phyloP scores from a whole-genome alignment of 352 stramenopile genomes.

The Plasmopara viticola region DNA sequence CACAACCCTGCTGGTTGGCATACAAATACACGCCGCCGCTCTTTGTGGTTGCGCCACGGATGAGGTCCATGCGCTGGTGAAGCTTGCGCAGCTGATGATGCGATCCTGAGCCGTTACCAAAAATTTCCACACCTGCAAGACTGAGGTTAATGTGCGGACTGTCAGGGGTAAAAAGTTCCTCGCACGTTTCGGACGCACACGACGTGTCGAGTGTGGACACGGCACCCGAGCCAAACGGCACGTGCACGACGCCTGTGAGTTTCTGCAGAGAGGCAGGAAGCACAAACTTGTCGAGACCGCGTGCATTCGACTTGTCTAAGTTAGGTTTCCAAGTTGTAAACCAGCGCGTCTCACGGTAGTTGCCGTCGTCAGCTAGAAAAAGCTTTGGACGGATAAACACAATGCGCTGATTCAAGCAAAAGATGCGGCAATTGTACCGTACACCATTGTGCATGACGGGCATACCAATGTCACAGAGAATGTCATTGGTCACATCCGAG shows the following conservation, averaged over 20 bases:
- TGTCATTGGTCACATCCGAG: slow-evolving; percentile 86
- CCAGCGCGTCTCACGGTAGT: slow-evolving; percentile 96
- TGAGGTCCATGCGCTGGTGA: slow-evolving; percentile 88
- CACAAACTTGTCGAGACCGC: slow-evolving; percentile 65
- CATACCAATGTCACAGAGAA: slow-evolving; percentile 98
- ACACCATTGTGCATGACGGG: slow-evolving; percentile 93
- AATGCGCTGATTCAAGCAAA: slow-evolving; percentile 91
- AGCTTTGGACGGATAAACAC: slow-evolving; percentile 93
- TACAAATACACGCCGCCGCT: slow-evolving; percentile 98
- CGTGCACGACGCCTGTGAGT: slow-evolving; percentile 62
- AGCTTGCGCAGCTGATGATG: slow-evolving; percentile 97
- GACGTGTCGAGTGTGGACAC: slow-evolving; percentile 84
- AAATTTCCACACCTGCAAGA: slow-evolving; percentile 95
- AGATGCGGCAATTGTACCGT: slow-evolving; percentile 97
- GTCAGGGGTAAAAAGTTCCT: slow-evolving; percentile 97
- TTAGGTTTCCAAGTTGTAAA: slow-evolving; percentile 81
- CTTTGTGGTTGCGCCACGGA: slow-evolving; percentile 89
- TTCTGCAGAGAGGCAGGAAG: slow-evolving; percentile 81
- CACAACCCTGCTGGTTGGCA: slow-evolving; percentile 96
- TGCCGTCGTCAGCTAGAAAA: slow-evolving; percentile 94
- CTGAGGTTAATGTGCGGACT: slow-evolving; percentile 93
- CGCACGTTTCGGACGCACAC: slow-evolving; percentile 93
- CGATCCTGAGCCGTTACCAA: slow-evolving; percentile 95
- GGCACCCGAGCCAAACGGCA: slow-evolving; percentile 79
- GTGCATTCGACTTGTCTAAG: slow-evolving; percentile 16